These are phyloP conservation scores for Striga hermonthica DNA, from an alignment of 305 asterid species.

Conservation along the genomic window DNA sequence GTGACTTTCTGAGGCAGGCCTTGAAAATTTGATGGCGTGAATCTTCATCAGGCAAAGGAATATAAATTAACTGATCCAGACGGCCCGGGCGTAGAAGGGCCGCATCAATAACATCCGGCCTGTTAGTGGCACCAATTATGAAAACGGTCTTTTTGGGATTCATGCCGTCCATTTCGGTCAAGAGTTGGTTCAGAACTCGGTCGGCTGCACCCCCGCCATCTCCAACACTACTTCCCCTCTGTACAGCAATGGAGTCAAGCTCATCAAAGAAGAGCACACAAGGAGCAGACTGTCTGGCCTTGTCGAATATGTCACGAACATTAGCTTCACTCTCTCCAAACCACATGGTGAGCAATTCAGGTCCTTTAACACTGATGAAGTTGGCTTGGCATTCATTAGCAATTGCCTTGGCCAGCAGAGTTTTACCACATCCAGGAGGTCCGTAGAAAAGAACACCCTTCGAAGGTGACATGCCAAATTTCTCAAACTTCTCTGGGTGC, in stretches of 20 bases:
- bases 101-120: conserved; percentile 52
- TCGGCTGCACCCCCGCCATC: conserved; percentile 61
- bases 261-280: conserved; percentile 90
- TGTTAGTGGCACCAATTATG: conserved; percentile 54
- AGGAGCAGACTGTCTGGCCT: conserved; percentile 87
- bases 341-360: conserved; percentile 89
- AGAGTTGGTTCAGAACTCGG: conserved; percentile 52
- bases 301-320: conserved; percentile 82
- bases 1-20: conserved; percentile 55
- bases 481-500: conserved; percentile 53
- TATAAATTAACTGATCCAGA: conserved; percentile 50
- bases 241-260: conserved; percentile 74
- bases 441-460: conserved; percentile 92
- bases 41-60: conserved; percentile 51
- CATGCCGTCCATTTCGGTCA: conserved; percentile 55
- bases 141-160: conserved; percentile 50
- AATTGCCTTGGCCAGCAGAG: conserved; percentile 83
- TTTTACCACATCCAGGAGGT: conserved; percentile 92
- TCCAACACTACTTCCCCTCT: conserved; percentile 54
- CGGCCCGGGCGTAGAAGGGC: conserved; percentile 53
- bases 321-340: conserved; percentile 94
- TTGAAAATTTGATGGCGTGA: conserved; percentile 53
- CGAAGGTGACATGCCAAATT: conserved; percentile 81
- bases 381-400: conserved; percentile 92
- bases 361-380: conserved; percentile 78